Conservation (phyloP, 371 early-diverging fungal species). For the Mortierella sp. region DNA sequence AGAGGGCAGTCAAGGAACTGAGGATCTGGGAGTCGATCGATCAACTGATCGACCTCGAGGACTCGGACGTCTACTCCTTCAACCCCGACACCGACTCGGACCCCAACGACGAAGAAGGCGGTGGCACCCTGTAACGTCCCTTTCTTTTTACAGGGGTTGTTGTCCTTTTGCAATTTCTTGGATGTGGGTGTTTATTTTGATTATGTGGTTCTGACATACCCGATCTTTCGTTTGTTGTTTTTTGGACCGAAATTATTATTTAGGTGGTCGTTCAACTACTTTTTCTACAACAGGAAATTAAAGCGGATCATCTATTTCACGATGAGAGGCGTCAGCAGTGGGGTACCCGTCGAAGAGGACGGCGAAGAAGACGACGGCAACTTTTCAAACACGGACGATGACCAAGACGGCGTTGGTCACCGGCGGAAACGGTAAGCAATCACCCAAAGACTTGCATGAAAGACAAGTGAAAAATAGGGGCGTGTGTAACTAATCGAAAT, state of each 20-base stretch:
- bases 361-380: slow-evolving; percentile 38
- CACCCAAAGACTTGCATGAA: too few species aligned
- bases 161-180: too few species aligned
- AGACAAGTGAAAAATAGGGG: too few species aligned
- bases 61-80: slow-evolving; percentile 91
- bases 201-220: neutral
- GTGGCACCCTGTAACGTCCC: slow-evolving; percentile 60
- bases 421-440: slow-evolving; percentile 50
- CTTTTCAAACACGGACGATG: slow-evolving; percentile 45
- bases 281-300: slow-evolving; percentile 91
- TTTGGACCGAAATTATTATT: neutral
- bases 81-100: slow-evolving; percentile 88
- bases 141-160: neutral
- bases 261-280: slow-evolving; percentile 95
- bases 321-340: slow-evolving; percentile 77
- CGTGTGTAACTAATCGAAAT: neutral
- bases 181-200: too few species aligned
- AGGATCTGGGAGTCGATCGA: slow-evolving; percentile 89
- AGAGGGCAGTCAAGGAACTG: slow-evolving; percentile 57
- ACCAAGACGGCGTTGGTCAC: slow-evolving; percentile 36
- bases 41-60: slow-evolving; percentile 80
- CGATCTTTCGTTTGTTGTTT: neutral
- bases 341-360: slow-evolving; percentile 24
- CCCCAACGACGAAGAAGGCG: slow-evolving; percentile 89
- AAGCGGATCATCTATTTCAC: slow-evolving; percentile 94